Base-by-base conservation (phyloP, 148 eudicot species). In the Chenopodium quinoa region DNA sequence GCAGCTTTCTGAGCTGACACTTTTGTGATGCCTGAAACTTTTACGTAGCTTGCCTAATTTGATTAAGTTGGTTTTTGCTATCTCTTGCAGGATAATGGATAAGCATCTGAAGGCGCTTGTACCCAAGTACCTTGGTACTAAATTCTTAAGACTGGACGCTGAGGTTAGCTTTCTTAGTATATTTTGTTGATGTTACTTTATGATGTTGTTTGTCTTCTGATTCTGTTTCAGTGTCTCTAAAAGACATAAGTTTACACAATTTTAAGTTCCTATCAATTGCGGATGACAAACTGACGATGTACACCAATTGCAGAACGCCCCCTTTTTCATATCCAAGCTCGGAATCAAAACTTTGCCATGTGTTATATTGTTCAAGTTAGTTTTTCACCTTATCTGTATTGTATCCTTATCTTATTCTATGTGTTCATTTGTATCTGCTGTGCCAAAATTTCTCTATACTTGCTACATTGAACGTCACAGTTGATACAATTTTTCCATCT, bases 61-160 rank as follows among this genome's bases (percentile, higher is more conserved):
- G 77, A 23, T 73, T 60, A 40, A 40, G 50, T 37, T 34, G 2
- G 34, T 69, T 48, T 72, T 19, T 80, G 23, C 29, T 11, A 29
- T 73, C 37, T 80, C 58, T 83, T 64, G 74, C 86, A 94, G 94
- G 91, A 94, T 94, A 82, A 90, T 92, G 93, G 98, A 94, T 85
- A 92, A 94, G 86, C 98, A 94, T 87, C 77, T 94, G 86, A 91
- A 94, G 90, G 75, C 84, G 62, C 94, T 94, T 87, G 90, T 94
- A 74, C 87, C 91, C 48, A 92, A 80, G 86, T 86, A 92, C 87
- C 74, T 90, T 50, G 91, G 87, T 75, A 88, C 92, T 84, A 94
- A 92, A 82, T 94, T 94, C 86, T 56, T 94, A 62, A 91, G 82
- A 86, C 74, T 94, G 78, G 98, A 94, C 80, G 98, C 97, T 46